phyloP scores from a whole-genome alignment of 2,329 filamentous ascomycete species.

The Aspergillus intermedius region DNA sequence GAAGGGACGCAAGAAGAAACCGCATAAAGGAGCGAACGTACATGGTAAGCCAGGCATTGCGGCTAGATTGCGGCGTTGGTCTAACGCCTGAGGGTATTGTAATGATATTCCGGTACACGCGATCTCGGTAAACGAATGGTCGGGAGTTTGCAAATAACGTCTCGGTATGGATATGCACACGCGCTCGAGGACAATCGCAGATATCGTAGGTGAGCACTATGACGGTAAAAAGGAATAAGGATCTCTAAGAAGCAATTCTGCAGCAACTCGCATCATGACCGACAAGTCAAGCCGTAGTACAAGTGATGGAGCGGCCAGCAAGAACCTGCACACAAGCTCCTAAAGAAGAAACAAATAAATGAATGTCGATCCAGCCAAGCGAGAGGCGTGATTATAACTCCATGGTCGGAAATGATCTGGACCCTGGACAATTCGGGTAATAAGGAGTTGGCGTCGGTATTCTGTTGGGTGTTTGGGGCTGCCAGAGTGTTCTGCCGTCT shows the following conservation, averaged over 20 bases:
- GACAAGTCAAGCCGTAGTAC: slow-evolving; percentile 4
- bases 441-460: background rate
- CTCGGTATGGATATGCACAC: background rate
- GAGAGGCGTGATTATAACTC: background rate
- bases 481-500: background rate
- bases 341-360: background rate
- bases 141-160: background rate
- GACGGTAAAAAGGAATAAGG: slow-evolving; percentile 5
- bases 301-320: background rate
- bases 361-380: background rate
- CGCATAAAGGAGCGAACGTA: slow-evolving; percentile 17
- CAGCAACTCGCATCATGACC: slow-evolving; percentile 25
- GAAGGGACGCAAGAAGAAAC: background rate
- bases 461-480: background rate
- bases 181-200: background rate
- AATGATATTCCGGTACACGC: background rate
- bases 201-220: background rate
- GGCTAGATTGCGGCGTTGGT: slow-evolving; percentile 7
- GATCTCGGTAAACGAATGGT: background rate
- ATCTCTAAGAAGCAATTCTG: slow-evolving; percentile 17
- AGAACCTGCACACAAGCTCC: background rate
- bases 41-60: slow-evolving; percentile 42
- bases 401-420: background rate
- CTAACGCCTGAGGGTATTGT: background rate
- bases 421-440: background rate